Conservation (phyloP, 176 grass and related monocot species). For the Musa beccarii region DNA sequence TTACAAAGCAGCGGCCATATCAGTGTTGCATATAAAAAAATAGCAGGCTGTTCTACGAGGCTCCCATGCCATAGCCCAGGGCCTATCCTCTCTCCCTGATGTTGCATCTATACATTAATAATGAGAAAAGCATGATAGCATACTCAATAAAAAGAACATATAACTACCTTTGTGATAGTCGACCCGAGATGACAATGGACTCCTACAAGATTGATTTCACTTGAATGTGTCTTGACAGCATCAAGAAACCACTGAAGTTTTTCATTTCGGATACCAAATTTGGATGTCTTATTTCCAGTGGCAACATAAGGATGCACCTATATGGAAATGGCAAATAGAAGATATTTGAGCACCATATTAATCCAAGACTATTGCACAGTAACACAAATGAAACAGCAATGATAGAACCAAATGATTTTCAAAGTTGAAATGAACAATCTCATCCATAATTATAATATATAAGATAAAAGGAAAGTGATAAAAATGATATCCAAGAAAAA, state of each 20-base stretch:
- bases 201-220: conserved; percentile 83
- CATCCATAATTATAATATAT: too few species aligned
- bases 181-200: conserved; percentile 94
- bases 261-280: conserved; percentile 97
- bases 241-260: conserved; percentile 98
- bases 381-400: neutral
- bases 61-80: too few species aligned
- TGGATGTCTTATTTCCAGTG: conserved; percentile 96
- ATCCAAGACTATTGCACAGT: conserved; percentile 1
- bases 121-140: neutral
- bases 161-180: conserved; percentile 86
- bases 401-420: neutral
- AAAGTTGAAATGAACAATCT: neutral
- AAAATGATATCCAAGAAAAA: neutral
- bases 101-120: too few species aligned
- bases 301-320: conserved; percentile 99
- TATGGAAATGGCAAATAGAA: conserved; percentile 3
- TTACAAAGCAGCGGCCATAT: too few species aligned
- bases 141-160: neutral
- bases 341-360: neutral
- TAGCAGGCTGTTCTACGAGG: too few species aligned
- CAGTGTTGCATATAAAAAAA: too few species aligned
- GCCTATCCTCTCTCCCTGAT: too few species aligned
- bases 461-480: too few species aligned
- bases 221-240: conserved; percentile 62